phyloP scores from a whole-genome alignment of 139 green algal species.

The Axilococcus clingmanii region DNA sequence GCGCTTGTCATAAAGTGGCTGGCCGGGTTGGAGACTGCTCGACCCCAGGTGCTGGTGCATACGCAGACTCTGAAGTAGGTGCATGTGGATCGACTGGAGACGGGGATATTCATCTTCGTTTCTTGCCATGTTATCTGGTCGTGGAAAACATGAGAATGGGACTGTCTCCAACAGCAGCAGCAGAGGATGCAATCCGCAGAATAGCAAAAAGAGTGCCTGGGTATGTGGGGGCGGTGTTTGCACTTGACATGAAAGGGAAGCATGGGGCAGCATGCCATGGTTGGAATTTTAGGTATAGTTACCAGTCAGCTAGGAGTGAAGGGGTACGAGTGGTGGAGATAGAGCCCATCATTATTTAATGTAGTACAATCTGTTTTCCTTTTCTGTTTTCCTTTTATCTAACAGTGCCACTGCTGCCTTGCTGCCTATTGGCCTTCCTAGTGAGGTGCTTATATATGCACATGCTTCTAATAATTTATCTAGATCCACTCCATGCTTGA shows the following conservation, averaged over 20 bases:
- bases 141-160: constrained; percentile 57
- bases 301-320: neutral
- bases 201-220: constrained; percentile 14
- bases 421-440: constrained; percentile 24
- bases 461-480: constrained; percentile 55
- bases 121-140: constrained; percentile 58
- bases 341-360: constrained; percentile 1
- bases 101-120: constrained; percentile 66
- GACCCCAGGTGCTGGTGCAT: constrained; percentile 51
- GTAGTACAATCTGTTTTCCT: neutral
- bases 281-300: constrained; percentile 34
- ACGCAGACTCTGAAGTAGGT: constrained; percentile 53
- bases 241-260: constrained; percentile 19
- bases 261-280: constrained; percentile 29
- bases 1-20: constrained; percentile 43
- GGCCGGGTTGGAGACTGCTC: constrained; percentile 52
- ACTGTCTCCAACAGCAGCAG: constrained; percentile 31
- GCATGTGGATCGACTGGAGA: constrained; percentile 66
- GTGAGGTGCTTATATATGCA: constrained; percentile 43
- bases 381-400: neutral
- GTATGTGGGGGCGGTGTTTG: constrained; percentile 41
- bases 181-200: constrained; percentile 38
- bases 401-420: constrained; percentile 17
- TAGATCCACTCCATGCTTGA: constrained; percentile 70
- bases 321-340: constrained; percentile 6